phyloP scores from a whole-genome alignment of 192 early-diverging fungal genomes.

The Backusella morwellensis region DNA sequence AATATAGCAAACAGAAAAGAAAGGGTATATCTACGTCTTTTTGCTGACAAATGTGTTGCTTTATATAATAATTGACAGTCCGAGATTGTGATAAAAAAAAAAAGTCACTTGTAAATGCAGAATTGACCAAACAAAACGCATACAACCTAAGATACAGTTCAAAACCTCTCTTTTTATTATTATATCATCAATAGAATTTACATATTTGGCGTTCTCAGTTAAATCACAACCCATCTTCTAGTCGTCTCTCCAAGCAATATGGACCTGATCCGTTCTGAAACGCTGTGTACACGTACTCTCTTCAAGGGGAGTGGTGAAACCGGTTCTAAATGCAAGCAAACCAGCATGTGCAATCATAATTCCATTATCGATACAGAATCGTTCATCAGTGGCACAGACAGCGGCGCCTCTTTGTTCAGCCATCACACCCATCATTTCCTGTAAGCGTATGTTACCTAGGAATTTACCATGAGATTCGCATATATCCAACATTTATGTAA shows the following conservation, averaged over 20 bases:
- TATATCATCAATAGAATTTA: background rate
- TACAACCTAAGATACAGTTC: background rate
- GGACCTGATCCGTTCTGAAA: constrained; percentile 85
- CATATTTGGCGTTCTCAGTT: background rate
- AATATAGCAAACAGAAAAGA: background rate
- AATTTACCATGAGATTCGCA: background rate
- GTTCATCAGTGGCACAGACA: constrained; percentile 95
- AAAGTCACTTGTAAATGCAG: background rate
- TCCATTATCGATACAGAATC: constrained; percentile 98
- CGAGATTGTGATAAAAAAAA: background rate
- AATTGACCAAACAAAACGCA: background rate
- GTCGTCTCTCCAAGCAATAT: constrained; percentile 73
- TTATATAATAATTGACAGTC: background rate
- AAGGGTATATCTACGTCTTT: background rate
- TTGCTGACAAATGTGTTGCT: background rate
- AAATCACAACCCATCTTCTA: background rate
- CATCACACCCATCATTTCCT: constrained; percentile 99
- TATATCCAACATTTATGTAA: too few species aligned
- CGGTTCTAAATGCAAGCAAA: constrained; percentile 77
- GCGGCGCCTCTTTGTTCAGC: constrained; percentile 80
- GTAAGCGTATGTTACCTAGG: constrained; percentile 81
- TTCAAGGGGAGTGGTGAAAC: constrained; percentile 75
- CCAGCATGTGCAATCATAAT: constrained; percentile 99
- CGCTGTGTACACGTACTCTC: constrained; percentile 94
- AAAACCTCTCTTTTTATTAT: background rate